A percentile compares a stretch with the other conserved stretches of the same genome.
phyloP scores from a whole-genome alignment of 2,329 filamentous ascomycete genomes.

The Lachnellula suecica region DNA sequence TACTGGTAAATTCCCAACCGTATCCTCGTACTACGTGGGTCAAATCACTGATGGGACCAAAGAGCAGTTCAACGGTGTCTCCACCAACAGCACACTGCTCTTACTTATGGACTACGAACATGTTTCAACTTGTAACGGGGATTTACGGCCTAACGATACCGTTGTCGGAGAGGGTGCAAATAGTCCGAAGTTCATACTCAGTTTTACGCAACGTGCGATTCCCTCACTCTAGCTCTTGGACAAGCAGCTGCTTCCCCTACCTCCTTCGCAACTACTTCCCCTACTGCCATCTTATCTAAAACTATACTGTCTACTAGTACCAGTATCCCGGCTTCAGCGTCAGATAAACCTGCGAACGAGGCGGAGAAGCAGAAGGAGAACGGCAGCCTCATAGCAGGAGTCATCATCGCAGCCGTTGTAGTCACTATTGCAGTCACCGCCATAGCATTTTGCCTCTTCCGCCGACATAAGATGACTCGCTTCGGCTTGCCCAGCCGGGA shows the following conservation, averaged over 20 bases:
- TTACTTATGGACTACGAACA: neutral
- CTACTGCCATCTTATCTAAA: neutral
- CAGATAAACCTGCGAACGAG: neutral
- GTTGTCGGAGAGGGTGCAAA: neutral
- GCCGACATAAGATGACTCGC: neutral
- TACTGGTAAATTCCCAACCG: neutral
- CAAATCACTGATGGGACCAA: neutral
- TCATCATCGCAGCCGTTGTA: neutral
- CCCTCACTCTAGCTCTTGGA: neutral
- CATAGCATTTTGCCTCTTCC: neutral
- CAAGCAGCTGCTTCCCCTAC: neutral
- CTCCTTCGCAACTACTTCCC: neutral
- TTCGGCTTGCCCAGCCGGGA: neutral
- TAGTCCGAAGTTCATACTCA: neutral
- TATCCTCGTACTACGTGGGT: neutral
- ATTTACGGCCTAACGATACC: neutral
- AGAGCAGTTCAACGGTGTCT: neutral
- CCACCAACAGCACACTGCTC: neutral
- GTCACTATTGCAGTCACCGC: neutral
- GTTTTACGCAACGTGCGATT: neutral
- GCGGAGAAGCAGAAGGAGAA: neutral
- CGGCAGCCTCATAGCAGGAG: neutral
- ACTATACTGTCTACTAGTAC: neutral
- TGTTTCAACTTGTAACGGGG: neutral
- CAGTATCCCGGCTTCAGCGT: neutral